Conservation (phyloP, 805 yeast species). For the Yarrowia sp. region DNA sequence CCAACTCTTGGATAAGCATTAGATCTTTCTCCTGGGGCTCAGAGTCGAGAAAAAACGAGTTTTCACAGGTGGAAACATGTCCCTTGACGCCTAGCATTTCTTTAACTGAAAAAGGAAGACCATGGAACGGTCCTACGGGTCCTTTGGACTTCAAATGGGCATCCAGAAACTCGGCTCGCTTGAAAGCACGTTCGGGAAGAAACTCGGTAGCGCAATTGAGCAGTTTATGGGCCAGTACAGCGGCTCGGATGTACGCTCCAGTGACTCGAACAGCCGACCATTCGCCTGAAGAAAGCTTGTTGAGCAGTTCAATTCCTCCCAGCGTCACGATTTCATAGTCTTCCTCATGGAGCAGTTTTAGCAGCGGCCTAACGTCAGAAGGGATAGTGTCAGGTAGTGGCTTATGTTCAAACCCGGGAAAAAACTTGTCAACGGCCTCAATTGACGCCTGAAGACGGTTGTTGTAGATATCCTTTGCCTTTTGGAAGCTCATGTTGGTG, state of each 20-base stretch:
- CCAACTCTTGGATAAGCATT: slow-evolving; percentile 44
- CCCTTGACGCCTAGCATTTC: slow-evolving; percentile 51
- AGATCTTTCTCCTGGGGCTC: slow-evolving; percentile 36
- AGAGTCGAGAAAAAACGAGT: slow-evolving; percentile 39
- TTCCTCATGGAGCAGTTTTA: slow-evolving; percentile 1
- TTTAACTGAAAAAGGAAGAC: slow-evolving; percentile 62
- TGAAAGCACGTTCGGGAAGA: slow-evolving; percentile 58
- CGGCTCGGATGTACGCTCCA: slow-evolving; percentile 56
- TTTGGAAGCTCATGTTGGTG: background rate
- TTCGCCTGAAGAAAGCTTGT: background rate
- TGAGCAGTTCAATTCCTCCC: slow-evolving; percentile 10
- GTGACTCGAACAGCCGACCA: slow-evolving; percentile 47
- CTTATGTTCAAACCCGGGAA: background rate
- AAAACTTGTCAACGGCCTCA: slow-evolving; percentile 4
- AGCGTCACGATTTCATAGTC: background rate
- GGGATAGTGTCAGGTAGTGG: slow-evolving; percentile 1
- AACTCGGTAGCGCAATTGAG: slow-evolving; percentile 42
- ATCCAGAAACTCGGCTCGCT: slow-evolving; percentile 56
- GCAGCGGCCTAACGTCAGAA: background rate
- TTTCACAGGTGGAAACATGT: slow-evolving; percentile 49
- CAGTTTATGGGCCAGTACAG: slow-evolving; percentile 58
- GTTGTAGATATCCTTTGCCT: slow-evolving; percentile 11
- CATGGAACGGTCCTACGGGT: slow-evolving; percentile 61
- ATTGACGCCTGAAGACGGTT: slow-evolving; percentile 3
- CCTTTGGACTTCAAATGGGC: slow-evolving; percentile 48